These are phyloP conservation scores for Berberis thunbergii DNA, from an alignment of 164 flowering plant species.

Conservation along the genomic window DNA sequence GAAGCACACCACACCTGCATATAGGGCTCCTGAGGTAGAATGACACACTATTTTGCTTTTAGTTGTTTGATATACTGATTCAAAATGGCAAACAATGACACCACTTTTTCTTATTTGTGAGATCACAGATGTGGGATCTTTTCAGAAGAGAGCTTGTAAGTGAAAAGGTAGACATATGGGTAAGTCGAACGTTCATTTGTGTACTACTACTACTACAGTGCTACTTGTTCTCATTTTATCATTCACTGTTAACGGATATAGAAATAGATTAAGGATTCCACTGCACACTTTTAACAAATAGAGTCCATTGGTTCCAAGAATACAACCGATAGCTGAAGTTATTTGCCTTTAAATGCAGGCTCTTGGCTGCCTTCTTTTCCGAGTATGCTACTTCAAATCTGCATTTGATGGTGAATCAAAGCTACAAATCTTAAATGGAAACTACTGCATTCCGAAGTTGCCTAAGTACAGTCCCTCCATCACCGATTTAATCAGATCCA, in stretches of 20 bases:
- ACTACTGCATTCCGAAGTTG: slow-evolving; percentile 86
- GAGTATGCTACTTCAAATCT: slow-evolving; percentile 85
- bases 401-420: slow-evolving; percentile 99
- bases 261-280: background rate
- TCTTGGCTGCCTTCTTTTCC: slow-evolving; percentile 89
- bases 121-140: slow-evolving; percentile 92
- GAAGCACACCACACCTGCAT: slow-evolving; percentile 97
- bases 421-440: slow-evolving; percentile 90
- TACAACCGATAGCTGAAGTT: background rate
- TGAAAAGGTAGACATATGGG: slow-evolving; percentile 99
- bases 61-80: slow-evolving; percentile 1
- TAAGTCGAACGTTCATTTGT: slow-evolving; percentile 29
- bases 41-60: background rate
- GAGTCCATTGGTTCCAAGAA: background rate
- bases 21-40: slow-evolving; percentile 94
- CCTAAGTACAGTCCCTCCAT: slow-evolving; percentile 68
- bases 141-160: slow-evolving; percentile 74
- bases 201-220: background rate
- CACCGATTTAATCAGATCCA: slow-evolving; percentile 73
- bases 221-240: no score
- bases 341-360: slow-evolving; percentile 36
- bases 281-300: background rate
- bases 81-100: slow-evolving; percentile 8
- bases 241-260: no score
- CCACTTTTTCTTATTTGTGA: slow-evolving; percentile 13